Conservation (phyloP, 225 moss, liverwort and hornwort species). For the Takakia lepidozioides region DNA sequence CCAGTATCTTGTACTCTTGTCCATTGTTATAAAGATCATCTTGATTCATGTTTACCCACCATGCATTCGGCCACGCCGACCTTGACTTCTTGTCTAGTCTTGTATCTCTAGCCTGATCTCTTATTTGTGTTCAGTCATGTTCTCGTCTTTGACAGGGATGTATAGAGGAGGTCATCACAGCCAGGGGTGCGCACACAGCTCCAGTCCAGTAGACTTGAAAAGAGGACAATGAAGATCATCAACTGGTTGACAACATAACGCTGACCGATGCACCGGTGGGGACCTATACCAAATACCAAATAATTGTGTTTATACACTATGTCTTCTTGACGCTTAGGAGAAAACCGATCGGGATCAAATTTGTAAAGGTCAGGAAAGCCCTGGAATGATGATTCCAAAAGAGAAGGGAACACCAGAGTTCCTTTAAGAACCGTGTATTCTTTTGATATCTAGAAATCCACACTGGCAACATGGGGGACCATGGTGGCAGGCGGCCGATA, state of each 20-base stretch:
- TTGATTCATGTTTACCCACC: too few relatives aligned
- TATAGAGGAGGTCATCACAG: constrained; percentile 69
- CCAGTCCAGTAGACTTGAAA: constrained; percentile 47
- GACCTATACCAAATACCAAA: constrained; percentile 73
- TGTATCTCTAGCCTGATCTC: too few relatives aligned
- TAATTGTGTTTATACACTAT: constrained; percentile 69
- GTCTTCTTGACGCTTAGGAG: constrained; percentile 63
- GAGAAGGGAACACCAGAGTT: constrained; percentile 72
- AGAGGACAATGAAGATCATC: constrained; percentile 58
- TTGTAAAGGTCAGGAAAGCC: constrained; percentile 65
- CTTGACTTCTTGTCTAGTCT: too few relatives aligned
- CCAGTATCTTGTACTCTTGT: too few relatives aligned
- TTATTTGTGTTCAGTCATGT: too few relatives aligned
- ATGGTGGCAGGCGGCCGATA: constrained; percentile 73
- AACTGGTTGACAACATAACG: constrained; percentile 86
- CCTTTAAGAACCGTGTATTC: constrained; percentile 75
- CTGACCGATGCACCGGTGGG: constrained; percentile 85
- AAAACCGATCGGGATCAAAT: constrained; percentile 83
- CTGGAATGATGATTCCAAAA: constrained; percentile 83
- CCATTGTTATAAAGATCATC: too few relatives aligned
- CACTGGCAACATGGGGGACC: constrained; percentile 68
- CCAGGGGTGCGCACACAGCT: constrained; percentile 50
- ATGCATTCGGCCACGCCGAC: too few relatives aligned
- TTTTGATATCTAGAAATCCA: constrained; percentile 58
- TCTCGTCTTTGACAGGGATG: too few relatives aligned